Conservation (phyloP, 352 stramenopile genomes). For the Globisporangium sylvaticum region DNA sequence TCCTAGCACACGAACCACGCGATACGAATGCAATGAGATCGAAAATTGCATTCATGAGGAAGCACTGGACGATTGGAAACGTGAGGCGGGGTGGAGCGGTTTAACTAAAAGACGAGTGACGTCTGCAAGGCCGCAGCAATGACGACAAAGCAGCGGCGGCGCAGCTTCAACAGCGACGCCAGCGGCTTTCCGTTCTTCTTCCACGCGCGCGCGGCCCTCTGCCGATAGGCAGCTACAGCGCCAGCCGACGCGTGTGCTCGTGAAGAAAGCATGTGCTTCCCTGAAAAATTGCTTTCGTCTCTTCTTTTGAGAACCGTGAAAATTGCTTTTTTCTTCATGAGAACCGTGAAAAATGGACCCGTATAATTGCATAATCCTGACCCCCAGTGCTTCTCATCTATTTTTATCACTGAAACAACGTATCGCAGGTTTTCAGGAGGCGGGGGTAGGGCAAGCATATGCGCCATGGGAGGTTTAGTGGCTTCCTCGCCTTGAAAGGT, state of each 20-base stretch:
- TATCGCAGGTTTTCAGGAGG: not conserved
- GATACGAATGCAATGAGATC: not conserved
- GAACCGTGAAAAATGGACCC: not conserved
- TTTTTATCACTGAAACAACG: not conserved
- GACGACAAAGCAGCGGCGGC: not conserved
- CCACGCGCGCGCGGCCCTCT: not conserved
- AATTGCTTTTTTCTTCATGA: not conserved
- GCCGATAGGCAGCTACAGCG: not conserved
- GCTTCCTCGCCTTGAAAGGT: not conserved
- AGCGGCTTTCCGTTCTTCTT: not conserved
- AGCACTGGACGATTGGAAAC: not conserved
- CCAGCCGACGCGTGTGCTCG: not conserved
- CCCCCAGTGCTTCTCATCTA: not conserved
- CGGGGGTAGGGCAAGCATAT: not conserved
- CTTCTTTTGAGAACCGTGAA: too few species aligned
- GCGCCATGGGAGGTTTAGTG: not conserved
- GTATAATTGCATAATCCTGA: not conserved
- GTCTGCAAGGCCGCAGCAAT: not conserved
- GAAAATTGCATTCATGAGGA: not conserved
- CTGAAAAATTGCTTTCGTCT: not conserved
- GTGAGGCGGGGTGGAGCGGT: not conserved
- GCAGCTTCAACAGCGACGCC: not conserved
- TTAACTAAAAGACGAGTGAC: not conserved
- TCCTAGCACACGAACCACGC: not conserved
- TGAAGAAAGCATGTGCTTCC: not conserved